A percentile compares a stretch with the other conserved stretches of the same genome.
phyloP scores from a whole-genome alignment of 1,284 basidiomycete species.

The Sporisorium graminicola region DNA sequence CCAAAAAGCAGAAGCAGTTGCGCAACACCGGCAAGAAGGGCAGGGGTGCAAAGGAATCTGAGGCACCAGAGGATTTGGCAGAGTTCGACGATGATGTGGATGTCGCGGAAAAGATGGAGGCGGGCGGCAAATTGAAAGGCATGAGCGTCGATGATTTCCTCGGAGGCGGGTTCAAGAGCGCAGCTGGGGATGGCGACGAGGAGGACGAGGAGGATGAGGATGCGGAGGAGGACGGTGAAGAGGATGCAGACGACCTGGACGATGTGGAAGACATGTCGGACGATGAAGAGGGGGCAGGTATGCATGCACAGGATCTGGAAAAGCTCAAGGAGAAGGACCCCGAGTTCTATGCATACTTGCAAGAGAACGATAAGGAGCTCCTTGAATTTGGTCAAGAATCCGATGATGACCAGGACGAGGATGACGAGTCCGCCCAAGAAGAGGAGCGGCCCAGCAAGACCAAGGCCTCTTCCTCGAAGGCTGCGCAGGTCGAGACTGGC shows the following conservation, averaged over 20 bases:
- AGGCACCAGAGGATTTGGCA: slow-evolving; percentile 30
- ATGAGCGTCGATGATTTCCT: slow-evolving; percentile 69
- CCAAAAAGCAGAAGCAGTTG: slow-evolving; percentile 48
- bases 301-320: slow-evolving; percentile 84
- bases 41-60: slow-evolving; percentile 22
- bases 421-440: slow-evolving; percentile 51
- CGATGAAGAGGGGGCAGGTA: slow-evolving; percentile 52
- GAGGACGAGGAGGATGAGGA: slow-evolving; percentile 49
- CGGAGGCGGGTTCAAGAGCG: slow-evolving; percentile 65
- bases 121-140: slow-evolving; percentile 30
- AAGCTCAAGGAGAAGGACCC: slow-evolving; percentile 94
- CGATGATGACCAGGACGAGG: slow-evolving; percentile 66
- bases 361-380: slow-evolving; percentile 92
- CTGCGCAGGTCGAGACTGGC: slow-evolving; percentile 24
- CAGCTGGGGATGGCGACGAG: slow-evolving; percentile 38
- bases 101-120: slow-evolving; percentile 29
- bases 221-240: slow-evolving; percentile 53
- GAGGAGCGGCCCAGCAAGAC: slow-evolving; percentile 31
- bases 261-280: slow-evolving; percentile 62
- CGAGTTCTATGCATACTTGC: slow-evolving; percentile 97
- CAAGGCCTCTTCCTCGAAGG: slow-evolving; percentile 29
- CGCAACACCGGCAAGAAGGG: slow-evolving; percentile 41
- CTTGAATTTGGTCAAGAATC: slow-evolving; percentile 78
- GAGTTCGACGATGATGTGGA: slow-evolving; percentile 47
- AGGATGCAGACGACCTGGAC: slow-evolving; percentile 57